Evolutionary conservation across 768 basidiomycete genomes (phyloP).

Genomic region (Boletus edulis): DNA sequence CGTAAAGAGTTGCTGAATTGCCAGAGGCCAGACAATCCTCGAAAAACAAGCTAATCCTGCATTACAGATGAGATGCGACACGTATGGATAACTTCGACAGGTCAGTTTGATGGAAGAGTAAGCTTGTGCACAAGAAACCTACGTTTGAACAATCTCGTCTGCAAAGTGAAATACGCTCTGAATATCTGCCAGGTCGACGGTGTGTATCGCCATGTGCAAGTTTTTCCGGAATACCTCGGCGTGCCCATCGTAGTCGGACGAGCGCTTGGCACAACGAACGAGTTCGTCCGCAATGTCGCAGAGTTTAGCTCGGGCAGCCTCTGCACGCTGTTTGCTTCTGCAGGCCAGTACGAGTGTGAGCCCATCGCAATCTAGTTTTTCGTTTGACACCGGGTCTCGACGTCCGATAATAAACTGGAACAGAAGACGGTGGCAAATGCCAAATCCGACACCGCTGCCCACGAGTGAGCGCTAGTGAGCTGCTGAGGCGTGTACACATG

Average conservation of each 20-base stretch:
- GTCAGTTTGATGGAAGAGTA: neutral
- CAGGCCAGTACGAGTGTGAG: conserved; percentile 82
- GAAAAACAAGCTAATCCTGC: conserved; percentile 67
- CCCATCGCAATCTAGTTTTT: conserved; percentile 41
- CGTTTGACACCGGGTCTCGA: conserved; percentile 31
- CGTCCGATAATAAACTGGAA: conserved; percentile 54
- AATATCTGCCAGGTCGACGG: conserved; percentile 63
- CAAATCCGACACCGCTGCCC: conserved; percentile 77
- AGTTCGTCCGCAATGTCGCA: conserved; percentile 52
- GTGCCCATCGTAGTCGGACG: conserved; percentile 46
- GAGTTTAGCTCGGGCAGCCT: conserved; percentile 56
- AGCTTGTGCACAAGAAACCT: conserved; percentile 18
- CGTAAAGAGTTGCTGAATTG: conserved; percentile 46
- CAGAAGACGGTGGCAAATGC: conserved; percentile 77
- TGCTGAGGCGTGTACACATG: neutral
- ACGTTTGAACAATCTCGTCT: conserved; percentile 53
- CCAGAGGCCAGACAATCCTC: conserved; percentile 48
- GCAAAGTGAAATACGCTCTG: conserved; percentile 62
- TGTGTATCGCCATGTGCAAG: conserved; percentile 56
- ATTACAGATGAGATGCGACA: conserved; percentile 80
- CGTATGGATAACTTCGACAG: conserved; percentile 62
- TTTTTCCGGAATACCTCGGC: conserved; percentile 57
- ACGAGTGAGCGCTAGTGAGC: conserved; percentile 30
- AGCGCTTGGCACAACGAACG: conserved; percentile 37
- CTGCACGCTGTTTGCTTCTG: conserved; percentile 61